These are phyloP conservation scores for Kuraishia borneana DNA, from an alignment of 805 yeast genomes.

Conservation along the genomic window DNA sequence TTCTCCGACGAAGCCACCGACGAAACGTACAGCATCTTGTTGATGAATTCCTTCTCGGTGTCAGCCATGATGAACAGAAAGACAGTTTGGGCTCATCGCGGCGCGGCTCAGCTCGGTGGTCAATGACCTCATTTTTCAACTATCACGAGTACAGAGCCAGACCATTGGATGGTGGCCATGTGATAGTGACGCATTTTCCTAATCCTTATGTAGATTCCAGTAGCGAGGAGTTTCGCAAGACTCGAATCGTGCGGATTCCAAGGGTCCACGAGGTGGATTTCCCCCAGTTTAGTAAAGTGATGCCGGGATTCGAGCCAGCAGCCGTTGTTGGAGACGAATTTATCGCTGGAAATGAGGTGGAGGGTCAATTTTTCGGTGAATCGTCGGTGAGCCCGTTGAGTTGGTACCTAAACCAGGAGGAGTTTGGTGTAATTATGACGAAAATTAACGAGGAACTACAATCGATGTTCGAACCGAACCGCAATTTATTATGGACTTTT, in stretches of 20 bases:
- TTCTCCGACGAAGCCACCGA: slow-evolving; percentile 25
- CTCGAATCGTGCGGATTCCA: slow-evolving; percentile 60
- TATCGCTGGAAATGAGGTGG: slow-evolving; percentile 24
- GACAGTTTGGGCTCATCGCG: too few relatives aligned
- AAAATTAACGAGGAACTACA: slow-evolving; percentile 30
- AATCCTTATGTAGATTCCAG: slow-evolving; percentile 30
- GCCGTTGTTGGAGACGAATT: slow-evolving; percentile 28
- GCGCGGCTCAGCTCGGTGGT: too few relatives aligned
- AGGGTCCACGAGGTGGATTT: slow-evolving; percentile 28
- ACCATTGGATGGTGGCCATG: slow-evolving; percentile 21
- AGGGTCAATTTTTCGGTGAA: slow-evolving; percentile 36
- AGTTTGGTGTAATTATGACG: slow-evolving; percentile 29
- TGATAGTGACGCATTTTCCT: slow-evolving; percentile 59
- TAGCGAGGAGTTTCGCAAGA: slow-evolving; percentile 19
- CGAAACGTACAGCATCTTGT: slow-evolving; percentile 36
- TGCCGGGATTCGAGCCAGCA: slow-evolving; percentile 59
- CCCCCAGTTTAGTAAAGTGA: slow-evolving; percentile 43
- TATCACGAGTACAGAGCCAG: slow-evolving; percentile 48
- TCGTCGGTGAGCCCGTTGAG: slow-evolving; percentile 43
- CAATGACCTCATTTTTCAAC: slow-evolving; percentile 39
- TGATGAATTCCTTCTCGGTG: slow-evolving; percentile 33
- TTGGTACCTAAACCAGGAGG: slow-evolving; percentile 20
- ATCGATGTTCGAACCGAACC: slow-evolving; percentile 27
- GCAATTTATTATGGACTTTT: slow-evolving; percentile 26
- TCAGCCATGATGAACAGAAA: slow-evolving; percentile 6